These are phyloP conservation scores for Novymonas esmeraldas DNA, from an alignment of 208 protist genomes.

Conservation along the genomic window DNA sequence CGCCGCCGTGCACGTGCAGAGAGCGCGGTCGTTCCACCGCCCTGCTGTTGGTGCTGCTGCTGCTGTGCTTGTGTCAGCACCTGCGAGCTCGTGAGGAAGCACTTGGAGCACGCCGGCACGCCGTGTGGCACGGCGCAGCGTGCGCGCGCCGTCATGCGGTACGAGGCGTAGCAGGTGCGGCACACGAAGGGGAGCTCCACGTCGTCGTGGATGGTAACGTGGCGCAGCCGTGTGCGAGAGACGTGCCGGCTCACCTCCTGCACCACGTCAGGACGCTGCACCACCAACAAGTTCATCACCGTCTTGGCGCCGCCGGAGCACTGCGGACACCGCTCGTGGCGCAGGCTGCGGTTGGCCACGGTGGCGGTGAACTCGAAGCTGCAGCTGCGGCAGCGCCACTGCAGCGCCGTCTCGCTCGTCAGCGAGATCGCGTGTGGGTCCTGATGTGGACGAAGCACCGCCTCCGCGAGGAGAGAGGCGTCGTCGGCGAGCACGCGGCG, in stretches of 20 bases:
- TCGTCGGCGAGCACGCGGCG: slow-evolving; percentile 52
- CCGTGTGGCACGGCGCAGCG: slow-evolving; percentile 59
- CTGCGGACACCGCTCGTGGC: slow-evolving; percentile 72
- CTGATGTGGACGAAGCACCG: slow-evolving; percentile 53
- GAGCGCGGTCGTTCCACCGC: background rate
- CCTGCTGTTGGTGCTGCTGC: slow-evolving; percentile 2
- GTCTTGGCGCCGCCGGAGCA: slow-evolving; percentile 52
- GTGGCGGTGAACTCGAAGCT: slow-evolving; percentile 55
- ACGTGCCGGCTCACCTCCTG: slow-evolving; percentile 63
- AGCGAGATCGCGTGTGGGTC: slow-evolving; percentile 52
- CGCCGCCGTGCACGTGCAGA: slow-evolving; percentile 8
- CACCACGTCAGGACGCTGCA: slow-evolving; percentile 78
- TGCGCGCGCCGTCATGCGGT: slow-evolving; percentile 65
- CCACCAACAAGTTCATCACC: slow-evolving; percentile 58
- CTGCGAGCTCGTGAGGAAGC: slow-evolving; percentile 40
- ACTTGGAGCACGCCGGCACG: slow-evolving; percentile 73
- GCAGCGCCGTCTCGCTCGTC: slow-evolving; percentile 46
- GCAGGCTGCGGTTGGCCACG: slow-evolving; percentile 52
- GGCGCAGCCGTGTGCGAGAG: slow-evolving; percentile 37
- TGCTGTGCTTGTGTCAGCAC: slow-evolving; percentile 24
- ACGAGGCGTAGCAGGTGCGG: slow-evolving; percentile 62
- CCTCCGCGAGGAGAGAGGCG: slow-evolving; percentile 53
- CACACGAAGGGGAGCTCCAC: slow-evolving; percentile 76
- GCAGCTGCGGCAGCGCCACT: slow-evolving; percentile 72
- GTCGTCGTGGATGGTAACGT: slow-evolving; percentile 66